A percentile compares a stretch with the other conserved stretches of the same genome.
phyloP scores from a whole-genome alignment of 2,329 filamentous ascomycete species.

The Gaeumannomyces sp. region DNA sequence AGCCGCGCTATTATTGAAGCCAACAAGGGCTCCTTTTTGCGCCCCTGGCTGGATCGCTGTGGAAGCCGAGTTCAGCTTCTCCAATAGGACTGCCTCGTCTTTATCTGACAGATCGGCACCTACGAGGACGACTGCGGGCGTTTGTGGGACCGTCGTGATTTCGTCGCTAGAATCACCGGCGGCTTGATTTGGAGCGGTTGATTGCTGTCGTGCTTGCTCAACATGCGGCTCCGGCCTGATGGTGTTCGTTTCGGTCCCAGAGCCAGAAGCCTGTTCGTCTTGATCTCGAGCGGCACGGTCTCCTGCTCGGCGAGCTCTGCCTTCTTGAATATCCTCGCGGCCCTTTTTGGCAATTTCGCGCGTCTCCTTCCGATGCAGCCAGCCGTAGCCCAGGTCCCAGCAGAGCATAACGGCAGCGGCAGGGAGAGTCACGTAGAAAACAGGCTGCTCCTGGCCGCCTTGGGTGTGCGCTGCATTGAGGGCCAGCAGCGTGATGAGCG shows the following conservation, averaged over 20 bases:
- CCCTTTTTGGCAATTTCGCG: slow-evolving; percentile 55
- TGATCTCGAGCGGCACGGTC: neutral
- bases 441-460: slow-evolving; percentile 43
- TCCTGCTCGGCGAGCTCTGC: slow-evolving; percentile 29
- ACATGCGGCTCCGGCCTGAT: neutral
- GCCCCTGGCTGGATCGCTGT: neutral
- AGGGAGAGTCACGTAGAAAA: slow-evolving; percentile 64
- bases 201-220: neutral
- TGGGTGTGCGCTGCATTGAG: slow-evolving; percentile 54
- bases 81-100: slow-evolving; percentile 24
- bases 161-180: neutral
- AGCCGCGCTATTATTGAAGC: neutral
- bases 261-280: neutral
- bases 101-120: slow-evolving; percentile 13
- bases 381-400: slow-evolving; percentile 60
- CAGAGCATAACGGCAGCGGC: slow-evolving; percentile 62
- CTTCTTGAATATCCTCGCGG: slow-evolving; percentile 39
- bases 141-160: neutral
- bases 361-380: slow-evolving; percentile 56
- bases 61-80: slow-evolving; percentile 7
- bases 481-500: slow-evolving; percentile 58
- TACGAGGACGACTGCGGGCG: too few relatives aligned
- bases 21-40: neutral
- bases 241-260: neutral
- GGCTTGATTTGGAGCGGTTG: neutral